Base-by-base conservation (phyloP, 805 yeast species). In the Kuraishia capsulata region DNA sequence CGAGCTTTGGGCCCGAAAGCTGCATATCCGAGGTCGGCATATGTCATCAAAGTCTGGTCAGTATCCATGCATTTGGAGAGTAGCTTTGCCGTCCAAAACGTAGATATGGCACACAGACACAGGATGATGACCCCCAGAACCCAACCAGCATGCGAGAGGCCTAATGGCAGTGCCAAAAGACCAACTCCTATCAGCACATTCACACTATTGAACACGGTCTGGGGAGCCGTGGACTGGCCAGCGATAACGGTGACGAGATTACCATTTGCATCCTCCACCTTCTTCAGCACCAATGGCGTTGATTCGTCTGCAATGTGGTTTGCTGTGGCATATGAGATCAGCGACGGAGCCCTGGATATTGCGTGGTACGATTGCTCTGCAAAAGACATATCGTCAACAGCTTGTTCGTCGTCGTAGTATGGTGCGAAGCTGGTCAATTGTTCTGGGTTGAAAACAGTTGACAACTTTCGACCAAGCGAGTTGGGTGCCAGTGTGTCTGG, bases 11-110 rank as follows among this genome's bases (percentile, higher is more conserved):
- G 64, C 1, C 96, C 96, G 52, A 81, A 86, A 0, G 89, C 83
- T n/a, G 86, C 84, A 49, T 75, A 80, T 3, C 94, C 95, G 36
- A 88, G 66, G 61, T 88, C 96, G 0, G 95, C 94, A 56, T 87
- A 88, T 0, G 96, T 83, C 67, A 81, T 78, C 38, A 87, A 61
- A 0, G 92, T 79, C 13, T 73, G 79, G 59, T 87, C 92, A 1
- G 87, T 80, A 44, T 81, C 87, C 70, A 87, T 70, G 46, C 95
- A 78, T 42, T 72, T 69, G 11, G 90, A 79, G 41, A 88, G 64
- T 37, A 86, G 62, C 4, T 69, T 69, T 6, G 96, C 96, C 2
- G 92, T 79, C 67, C 86, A 78, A 47, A 71, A 80, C 2, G 96
- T 87, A 21, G 78, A 60, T 10, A 64, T 36, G 1, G 92, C 92